Evolutionary conservation across 2,329 filamentous ascomycete species (phyloP), one percentile per base, ranked within the genome.

Genomic region (Shiraia sp.): DNA sequence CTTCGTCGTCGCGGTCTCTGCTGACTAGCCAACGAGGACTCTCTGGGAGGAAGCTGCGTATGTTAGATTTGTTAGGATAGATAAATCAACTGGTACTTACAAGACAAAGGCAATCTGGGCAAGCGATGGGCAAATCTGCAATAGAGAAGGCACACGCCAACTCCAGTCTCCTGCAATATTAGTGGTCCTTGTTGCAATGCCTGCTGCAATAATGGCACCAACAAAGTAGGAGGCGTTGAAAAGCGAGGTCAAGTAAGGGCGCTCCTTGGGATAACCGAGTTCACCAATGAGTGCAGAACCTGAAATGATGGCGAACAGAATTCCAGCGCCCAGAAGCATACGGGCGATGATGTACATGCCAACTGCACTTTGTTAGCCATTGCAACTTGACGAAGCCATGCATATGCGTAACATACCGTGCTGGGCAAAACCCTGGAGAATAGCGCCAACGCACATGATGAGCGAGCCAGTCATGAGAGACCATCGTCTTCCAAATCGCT

Each of bases 171-270:
- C 57, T 0, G 5, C 24, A 38, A 77, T 75, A 10, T 59, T 53
- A 16, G 71, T 72, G 4, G 78, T 80, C 16, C 74, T 72, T 38
- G 79, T 74, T 0, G 75, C 73, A 16, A 79, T 74, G 15, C 69
- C 73, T 1, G 77, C 75, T 0, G 78, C 65, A 24, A 62, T 52
- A 31, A 81, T 80, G 24, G 65, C 43, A 17, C 79, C 79, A 43
- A 81, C 67, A 46, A 79, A 82, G 60, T 79, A 81, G 1, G 76
- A 79, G 1, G 79, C 75, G 53, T 83, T 83, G 72, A 83, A 83
- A 1, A 82, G 67, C 6, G 79, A 81, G 1, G 79, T 83, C 38
- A 83, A 53, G n/a, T 79, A 70, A 0, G 80, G 72, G 47, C 81
- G 78, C 61, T 83, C 80, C 57, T 81, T 83, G 2, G 81, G 81